A percentile compares a stretch with the other conserved stretches of the same genome.
Evolutionary conservation across 73 alveolate genomes (phyloP).

Genomic region (Paramecium caudatum): DNA sequence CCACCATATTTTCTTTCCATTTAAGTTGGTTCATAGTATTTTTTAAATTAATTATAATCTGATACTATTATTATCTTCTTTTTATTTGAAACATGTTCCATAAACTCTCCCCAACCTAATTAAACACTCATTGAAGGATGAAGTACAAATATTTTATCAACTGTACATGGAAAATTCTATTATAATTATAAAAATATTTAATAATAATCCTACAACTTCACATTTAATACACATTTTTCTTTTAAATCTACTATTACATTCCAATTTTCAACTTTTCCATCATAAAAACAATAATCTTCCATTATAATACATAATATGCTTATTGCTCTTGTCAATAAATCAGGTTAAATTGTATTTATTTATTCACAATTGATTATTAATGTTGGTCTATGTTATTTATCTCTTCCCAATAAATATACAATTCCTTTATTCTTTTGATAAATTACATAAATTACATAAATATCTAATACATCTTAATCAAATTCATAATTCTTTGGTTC

Average conservation of each 20-base stretch:
- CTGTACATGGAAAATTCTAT: conserved; percentile 64
- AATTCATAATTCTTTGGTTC: conserved; percentile 44
- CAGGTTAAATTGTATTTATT: conserved; percentile 69
- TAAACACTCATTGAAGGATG: conserved; percentile 52
- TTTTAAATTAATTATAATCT: conserved; percentile 9
- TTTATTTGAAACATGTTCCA: conserved; percentile 1
- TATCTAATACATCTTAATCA: conserved; percentile 45
- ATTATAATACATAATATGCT: conserved; percentile 79
- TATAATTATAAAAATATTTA: background rate
- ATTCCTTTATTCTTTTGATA: conserved; percentile 78
- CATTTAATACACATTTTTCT: conserved; percentile 1
- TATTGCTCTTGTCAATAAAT: conserved; percentile 75
- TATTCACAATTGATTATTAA: conserved; percentile 79
- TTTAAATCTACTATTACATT: conserved; percentile 82
- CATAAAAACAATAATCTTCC: conserved; percentile 79
- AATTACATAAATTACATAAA: conserved; percentile 24
- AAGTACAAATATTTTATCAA: conserved; percentile 39
- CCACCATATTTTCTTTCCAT: conserved; percentile 67
- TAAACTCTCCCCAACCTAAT: conserved; percentile 35
- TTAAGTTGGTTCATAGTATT: conserved; percentile 33
- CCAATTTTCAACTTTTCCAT: conserved; percentile 89
- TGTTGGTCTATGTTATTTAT: conserved; percentile 85
- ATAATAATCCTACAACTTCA: conserved; percentile 17
- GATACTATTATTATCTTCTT: conserved; percentile 4
- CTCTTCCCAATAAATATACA: conserved; percentile 84